A percentile compares a stretch with the other conserved stretches of the same genome.
Conservation (phyloP, 768 basidiomycete species). For the Lactarius hengduanensis region DNA sequence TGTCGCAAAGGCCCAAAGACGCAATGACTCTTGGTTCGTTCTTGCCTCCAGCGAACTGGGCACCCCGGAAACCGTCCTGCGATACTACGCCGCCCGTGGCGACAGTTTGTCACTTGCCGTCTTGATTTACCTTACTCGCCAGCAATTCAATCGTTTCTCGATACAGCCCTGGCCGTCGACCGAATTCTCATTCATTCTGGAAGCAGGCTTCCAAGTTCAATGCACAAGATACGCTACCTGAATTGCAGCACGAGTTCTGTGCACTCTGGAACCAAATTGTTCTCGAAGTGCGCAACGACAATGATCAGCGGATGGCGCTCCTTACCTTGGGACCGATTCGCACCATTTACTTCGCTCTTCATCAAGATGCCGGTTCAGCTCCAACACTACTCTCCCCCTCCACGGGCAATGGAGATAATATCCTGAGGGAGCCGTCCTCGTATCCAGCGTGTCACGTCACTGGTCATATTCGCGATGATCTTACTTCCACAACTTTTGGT, state of each 20-base stretch:
- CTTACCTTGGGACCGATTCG: background rate
- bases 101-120: background rate
- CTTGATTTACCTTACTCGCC: background rate
- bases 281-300: background rate
- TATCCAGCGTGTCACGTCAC: background rate
- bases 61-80: background rate
- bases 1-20: no score
- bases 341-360: background rate
- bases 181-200: background rate
- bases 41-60: background rate
- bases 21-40: no score
- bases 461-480: background rate
- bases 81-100: background rate
- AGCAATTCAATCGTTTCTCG: background rate
- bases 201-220: background rate
- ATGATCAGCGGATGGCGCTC: background rate
- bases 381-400: background rate
- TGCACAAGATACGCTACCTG: background rate
- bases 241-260: conserved; percentile 1
- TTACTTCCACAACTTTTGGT: no score
- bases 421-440: background rate
- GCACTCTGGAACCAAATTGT: background rate
- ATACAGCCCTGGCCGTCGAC: background rate
- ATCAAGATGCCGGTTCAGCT: background rate
- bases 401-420: background rate